Percentiles rank a stretch among this genome's conserved stretches.
Conservation (phyloP, 2,329 filamentous ascomycete species). For the Achaetomium macrosporum region DNA sequence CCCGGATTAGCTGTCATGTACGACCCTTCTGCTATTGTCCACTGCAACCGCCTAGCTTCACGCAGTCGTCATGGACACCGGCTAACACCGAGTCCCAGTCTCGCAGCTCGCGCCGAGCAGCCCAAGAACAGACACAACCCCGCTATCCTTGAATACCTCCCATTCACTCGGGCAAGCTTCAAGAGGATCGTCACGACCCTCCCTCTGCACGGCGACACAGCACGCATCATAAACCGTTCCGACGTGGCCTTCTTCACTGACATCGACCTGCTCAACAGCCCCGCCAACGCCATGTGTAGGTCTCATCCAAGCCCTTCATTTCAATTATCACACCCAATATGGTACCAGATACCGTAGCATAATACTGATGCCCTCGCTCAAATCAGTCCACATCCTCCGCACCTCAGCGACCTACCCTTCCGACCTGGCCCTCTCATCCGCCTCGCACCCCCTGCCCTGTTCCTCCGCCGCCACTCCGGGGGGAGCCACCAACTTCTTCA, state of each 20-base stretch:
- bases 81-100: neutral
- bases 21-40: neutral
- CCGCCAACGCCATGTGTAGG: constrained; percentile 1
- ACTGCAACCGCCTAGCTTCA: no score
- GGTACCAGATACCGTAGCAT: no score
- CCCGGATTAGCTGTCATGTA: constrained; percentile 2
- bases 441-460: neutral
- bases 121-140: neutral
- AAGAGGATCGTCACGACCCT: neutral
- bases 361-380: no score
- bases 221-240: constrained; percentile 5
- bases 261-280: constrained; percentile 1
- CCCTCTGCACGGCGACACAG: constrained; percentile 9
- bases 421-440: neutral
- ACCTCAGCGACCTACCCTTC: neutral
- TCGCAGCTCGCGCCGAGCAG: neutral
- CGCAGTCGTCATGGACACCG: neutral
- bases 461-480: neutral
- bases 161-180: constrained; percentile 4
- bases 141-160: constrained; percentile 5
- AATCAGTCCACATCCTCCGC: neutral
- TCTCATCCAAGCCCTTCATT: neutral
- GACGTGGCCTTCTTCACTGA: constrained; percentile 10
- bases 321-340: no score
- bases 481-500: neutral